Percentiles rank a stretch among this genome's conserved stretches.
Evolutionary conservation across 1,284 basidiomycete species (phyloP).

Genomic region (Marasmius tenuissimus): DNA sequence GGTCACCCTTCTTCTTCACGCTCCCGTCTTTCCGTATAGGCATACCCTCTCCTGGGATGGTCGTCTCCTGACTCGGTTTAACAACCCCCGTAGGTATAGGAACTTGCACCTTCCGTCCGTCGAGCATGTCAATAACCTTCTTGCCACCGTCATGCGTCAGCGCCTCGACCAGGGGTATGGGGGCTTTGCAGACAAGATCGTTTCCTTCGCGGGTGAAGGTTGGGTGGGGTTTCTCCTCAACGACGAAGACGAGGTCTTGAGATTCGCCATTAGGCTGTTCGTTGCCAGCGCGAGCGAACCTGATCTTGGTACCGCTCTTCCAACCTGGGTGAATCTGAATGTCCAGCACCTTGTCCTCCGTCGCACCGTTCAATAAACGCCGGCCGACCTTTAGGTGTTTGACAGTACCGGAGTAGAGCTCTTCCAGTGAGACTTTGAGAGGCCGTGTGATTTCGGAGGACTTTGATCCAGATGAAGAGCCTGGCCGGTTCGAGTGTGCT

Average conservation of each 20-base stretch:
- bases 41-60: slow-evolving; percentile 83
- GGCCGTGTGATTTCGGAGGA: slow-evolving; percentile 79
- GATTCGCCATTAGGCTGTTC: slow-evolving; percentile 74
- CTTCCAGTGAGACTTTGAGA: slow-evolving; percentile 85
- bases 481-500: slow-evolving; percentile 16
- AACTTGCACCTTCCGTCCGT: slow-evolving; percentile 76
- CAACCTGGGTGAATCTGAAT: slow-evolving; percentile 86
- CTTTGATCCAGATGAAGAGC: slow-evolving; percentile 21
- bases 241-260: slow-evolving; percentile 87
- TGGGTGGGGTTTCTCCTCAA: slow-evolving; percentile 87
- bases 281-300: slow-evolving; percentile 86
- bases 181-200: slow-evolving; percentile 66
- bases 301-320: slow-evolving; percentile 90
- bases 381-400: slow-evolving; percentile 92
- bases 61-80: slow-evolving; percentile 77
- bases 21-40: slow-evolving; percentile 82
- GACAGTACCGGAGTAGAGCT: slow-evolving; percentile 86
- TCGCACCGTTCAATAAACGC: slow-evolving; percentile 66
- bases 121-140: slow-evolving; percentile 68
- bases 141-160: slow-evolving; percentile 51
- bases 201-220: slow-evolving; percentile 79
- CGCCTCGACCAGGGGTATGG: slow-evolving; percentile 83
- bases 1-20: slow-evolving; percentile 76
- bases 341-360: slow-evolving; percentile 91
- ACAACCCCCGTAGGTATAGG: slow-evolving; percentile 69